Base-by-base conservation (phyloP, 2,329 filamentous ascomycete species). In the Periconia digitata region DNA sequence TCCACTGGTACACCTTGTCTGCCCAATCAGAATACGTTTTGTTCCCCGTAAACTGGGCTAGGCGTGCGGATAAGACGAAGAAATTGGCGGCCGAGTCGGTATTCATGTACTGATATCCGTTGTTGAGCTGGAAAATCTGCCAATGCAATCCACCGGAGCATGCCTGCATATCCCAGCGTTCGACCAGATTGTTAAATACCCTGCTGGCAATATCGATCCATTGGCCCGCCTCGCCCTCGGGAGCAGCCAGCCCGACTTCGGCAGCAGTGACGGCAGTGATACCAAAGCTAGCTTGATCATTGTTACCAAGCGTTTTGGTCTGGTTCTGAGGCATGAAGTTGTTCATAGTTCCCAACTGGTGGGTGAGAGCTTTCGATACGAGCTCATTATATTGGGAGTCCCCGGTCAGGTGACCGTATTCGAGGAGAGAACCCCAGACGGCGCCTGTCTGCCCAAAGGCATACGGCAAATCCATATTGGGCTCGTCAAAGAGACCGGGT, bases 91-190 rank as follows among this genome's bases (percentile, higher is more conserved):
- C 20, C 17, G 36, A 38, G 6, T 12, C 20, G 15, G 16, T 20
- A 21, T 38, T 20, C 36, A 12, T 38, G 36, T 38, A 38, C 65
- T 91, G 92, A 48, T 90, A 85, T 12, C 89, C 89, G 50, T 83
- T 84, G 64, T 94, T 91, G 59, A 80, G 82, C 2, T 78, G 69
- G 65, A 85, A 91, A 55, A 95, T 90, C 72, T 94, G 89, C 87
- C 87, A 92, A 23, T 54, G 51, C 18, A 68, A 74, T 6, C 89
- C 90, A 44, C 89, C 90, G 23, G 76, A 77, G 62, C 90, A 94
- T 32, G 73, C 70, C 0, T 75, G 71, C 0, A 72, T 76, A 64
- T 91, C 83, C 88, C 89, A 92, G 35, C 89, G 81, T 20, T 63
- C 63, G 3, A 75, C 77, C 64, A 90, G 85, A 15, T 78, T 77